Base-by-base conservation (phyloP, 1,284 basidiomycete genomes). In the Naganishia cerealis region DNA sequence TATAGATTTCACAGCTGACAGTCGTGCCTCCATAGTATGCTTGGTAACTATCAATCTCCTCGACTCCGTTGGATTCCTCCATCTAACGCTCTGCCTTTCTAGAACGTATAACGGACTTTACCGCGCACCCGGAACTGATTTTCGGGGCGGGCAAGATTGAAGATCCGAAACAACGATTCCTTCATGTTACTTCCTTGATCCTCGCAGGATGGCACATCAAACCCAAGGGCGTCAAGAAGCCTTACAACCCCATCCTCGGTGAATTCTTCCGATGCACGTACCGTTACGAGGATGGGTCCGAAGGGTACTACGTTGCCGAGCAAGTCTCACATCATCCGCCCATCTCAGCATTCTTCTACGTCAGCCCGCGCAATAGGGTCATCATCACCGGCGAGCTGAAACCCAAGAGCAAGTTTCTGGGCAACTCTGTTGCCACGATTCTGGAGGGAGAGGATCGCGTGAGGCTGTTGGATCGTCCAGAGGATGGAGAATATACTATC, bases 171-270 rank as follows among this genome's bases (percentile, higher is more conserved):
- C 92, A 96, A 77, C 85, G 96, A 46, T 98, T 98, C 80, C 84
- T 97, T 71, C 86, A 89, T 67, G 91, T 98, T 4, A 85, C 97
- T 61, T 89, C 91, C 67, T 46, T 68, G 13, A 59, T 61, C 39
- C 57, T 66, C 57, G 66, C 69, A n/a, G 95, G 95, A 54, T 99
- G 95, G 95, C 96, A 99, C 81, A 96, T 98, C 83, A 98, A 99
- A 82, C 94, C 95, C 50, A 96, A 94, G 81, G 95, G 95, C 66
- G 96, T 99, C 72, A 99, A 99, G 89, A 99, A 99, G 83, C 95
- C 95, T 86, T 98, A 98, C 81, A 99, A 99, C 79, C 95, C 96
- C 36, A 86, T 98, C 15, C 87, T 99, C 12, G 95, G 96, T 67
- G 95, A 99, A 79, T 95, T 96, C 83, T 99, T 97, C 85, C 87